These are phyloP conservation scores for Infundibulicybe gibba DNA, from an alignment of 768 basidiomycete genomes.

Conservation along the genomic window DNA sequence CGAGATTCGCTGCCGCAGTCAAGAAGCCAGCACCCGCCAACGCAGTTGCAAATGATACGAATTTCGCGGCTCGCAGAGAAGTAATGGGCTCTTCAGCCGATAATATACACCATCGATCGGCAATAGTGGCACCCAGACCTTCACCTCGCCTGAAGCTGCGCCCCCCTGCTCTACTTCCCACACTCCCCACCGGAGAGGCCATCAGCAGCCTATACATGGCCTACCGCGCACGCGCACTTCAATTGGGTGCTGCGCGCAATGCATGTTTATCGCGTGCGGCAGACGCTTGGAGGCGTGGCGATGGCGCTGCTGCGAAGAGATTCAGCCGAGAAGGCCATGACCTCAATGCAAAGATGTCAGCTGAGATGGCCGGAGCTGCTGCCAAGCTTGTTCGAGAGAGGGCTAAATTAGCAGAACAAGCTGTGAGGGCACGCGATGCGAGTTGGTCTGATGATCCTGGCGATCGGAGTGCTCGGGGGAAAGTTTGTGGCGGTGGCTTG, in stretches of 20 bases:
- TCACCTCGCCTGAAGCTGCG: constrained; percentile 86
- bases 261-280: constrained; percentile 93
- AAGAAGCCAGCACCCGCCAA: constrained; percentile 54
- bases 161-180: constrained; percentile 81
- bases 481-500: constrained; percentile 72
- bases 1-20: constrained; percentile 86
- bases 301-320: constrained; percentile 92
- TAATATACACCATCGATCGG: constrained; percentile 57
- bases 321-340: constrained; percentile 95
- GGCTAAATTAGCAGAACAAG: constrained; percentile 69
- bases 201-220: constrained; percentile 83
- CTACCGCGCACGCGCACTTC: constrained; percentile 84
- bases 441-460: constrained; percentile 82
- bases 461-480: constrained; percentile 74
- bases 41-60: constrained; percentile 27
- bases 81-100: constrained; percentile 59
- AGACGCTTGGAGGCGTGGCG: constrained; percentile 93
- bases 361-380: constrained; percentile 84
- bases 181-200: constrained; percentile 80
- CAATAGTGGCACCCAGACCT: constrained; percentile 74
- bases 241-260: constrained; percentile 91
- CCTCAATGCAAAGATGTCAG: constrained; percentile 85
- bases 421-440: constrained; percentile 65
- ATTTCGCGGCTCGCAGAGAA: constrained; percentile 50
- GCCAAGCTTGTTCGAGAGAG: constrained; percentile 83